Evolutionary conservation across 306 rosid species (phyloP).

Genomic region (Quercus gilva): DNA sequence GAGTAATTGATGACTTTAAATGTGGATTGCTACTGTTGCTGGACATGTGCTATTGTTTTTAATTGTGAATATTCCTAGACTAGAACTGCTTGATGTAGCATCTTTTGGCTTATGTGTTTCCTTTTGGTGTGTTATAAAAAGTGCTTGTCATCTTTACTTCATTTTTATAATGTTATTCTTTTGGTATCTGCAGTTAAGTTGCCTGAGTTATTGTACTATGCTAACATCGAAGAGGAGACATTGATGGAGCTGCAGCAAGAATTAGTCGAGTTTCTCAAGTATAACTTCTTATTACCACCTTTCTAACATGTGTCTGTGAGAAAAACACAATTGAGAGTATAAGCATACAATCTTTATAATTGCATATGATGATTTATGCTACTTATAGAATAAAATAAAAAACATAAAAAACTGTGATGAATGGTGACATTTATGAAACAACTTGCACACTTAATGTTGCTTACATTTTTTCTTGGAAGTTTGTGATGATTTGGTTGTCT

Average conservation of each 20-base stretch:
- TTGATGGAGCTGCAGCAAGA: constrained; percentile 51
- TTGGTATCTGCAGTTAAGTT: constrained; percentile 61
- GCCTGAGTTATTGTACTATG: constrained; percentile 72
- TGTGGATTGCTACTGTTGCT: not conserved
- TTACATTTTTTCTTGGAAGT: not conserved
- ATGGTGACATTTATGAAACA: not conserved
- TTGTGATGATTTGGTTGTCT: not conserved
- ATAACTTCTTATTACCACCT: constrained; percentile 18
- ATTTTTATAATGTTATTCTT: constrained; percentile 19
- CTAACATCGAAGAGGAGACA: constrained; percentile 66
- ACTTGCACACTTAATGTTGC: not conserved
- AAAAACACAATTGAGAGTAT: not conserved
- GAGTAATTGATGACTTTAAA: not conserved
- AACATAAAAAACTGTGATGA: not conserved
- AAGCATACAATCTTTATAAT: not conserved
- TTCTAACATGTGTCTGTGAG: not conserved
- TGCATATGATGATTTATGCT: not conserved
- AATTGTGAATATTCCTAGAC: not conserved
- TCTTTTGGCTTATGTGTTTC: constrained; percentile 1
- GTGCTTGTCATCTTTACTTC: not conserved
- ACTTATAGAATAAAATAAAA: not conserved
- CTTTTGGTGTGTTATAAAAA: constrained; percentile 4
- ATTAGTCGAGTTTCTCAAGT: constrained; percentile 76
- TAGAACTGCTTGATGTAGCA: constrained; percentile 11
- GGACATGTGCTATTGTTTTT: not conserved